Evolutionary conservation across 164 flowering plant species (phyloP), one percentile per base, ranked within the genome.

Genomic region (Pachysandra terminalis): DNA sequence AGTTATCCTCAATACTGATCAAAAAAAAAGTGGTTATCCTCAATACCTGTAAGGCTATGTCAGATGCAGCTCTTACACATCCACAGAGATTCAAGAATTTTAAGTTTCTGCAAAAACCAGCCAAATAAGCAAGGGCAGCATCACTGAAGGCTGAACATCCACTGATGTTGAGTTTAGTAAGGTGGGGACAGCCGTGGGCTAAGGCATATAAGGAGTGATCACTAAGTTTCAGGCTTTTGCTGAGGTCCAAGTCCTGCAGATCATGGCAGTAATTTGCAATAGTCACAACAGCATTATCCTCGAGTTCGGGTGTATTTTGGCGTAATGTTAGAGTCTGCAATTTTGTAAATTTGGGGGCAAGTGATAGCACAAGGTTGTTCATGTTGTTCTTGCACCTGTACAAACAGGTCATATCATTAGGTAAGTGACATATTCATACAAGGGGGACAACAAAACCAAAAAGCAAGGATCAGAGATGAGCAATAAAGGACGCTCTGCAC

Each of bases 331-430:
- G 79, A 52, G 73, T 71, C 75, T 87, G 85, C 74, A 96, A 66
- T 68, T 86, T 96, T 9, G 86, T 88, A 71, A 89, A 88, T 67
- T 90, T 93, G 14, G 99, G 97, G 53, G 83, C 85, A 63, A 96
- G 87, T 51, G 90, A 78, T 8, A 93, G 75, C 65, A 90, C 87
- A 76, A 95, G 82, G 68, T 81, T 77, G 78, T 92, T 95, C 99
- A 95, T 96, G 79, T 82, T 83, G 69, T 83, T 85, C 76, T 82
- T 89, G 84, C 96, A 92, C 98, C 99, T 92, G 80, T 45, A 68
- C 32, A 49, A 53, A 27, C 27, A 62, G 28, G 1, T 27, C 24
- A 67, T 41, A 15, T 56, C 32, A 65, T 23, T 25, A n/a, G n/a
- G n/a, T n/a, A 2, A 22, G 58, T 12, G 56, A 9, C 21, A 21